Percentiles rank a stretch among this genome's conserved stretches.
Evolutionary conservation across 306 rosid species (phyloP).

Genomic region (Trifolium pratense): DNA sequence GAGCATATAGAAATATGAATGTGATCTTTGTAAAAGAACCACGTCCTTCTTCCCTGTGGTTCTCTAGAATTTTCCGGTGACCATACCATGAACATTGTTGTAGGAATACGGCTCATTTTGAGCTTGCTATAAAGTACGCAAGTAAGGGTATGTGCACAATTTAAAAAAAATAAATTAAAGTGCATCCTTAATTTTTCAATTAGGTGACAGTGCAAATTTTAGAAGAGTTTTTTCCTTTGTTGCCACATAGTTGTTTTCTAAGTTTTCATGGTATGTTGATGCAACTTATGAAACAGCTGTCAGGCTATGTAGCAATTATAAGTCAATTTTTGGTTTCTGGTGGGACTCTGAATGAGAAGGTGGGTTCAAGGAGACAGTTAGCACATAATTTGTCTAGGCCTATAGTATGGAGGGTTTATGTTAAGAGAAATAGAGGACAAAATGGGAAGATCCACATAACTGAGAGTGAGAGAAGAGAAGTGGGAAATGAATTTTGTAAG

Average conservation of each 20-base stretch:
- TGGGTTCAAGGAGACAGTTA: too few species aligned
- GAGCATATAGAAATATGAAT: neutral
- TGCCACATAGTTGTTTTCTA: neutral
- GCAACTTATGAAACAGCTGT: neutral
- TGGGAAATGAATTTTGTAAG: too few species aligned
- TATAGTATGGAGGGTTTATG: too few species aligned
- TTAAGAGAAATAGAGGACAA: too few species aligned
- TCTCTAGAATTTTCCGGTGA: constrained; percentile 9
- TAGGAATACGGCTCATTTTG: neutral
- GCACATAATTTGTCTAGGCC: too few species aligned
- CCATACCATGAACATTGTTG: constrained; percentile 19
- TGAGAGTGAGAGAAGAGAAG: too few species aligned
- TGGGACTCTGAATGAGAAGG: too few species aligned
- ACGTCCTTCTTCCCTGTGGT: neutral
- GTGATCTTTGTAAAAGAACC: neutral
- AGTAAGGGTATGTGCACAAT: neutral
- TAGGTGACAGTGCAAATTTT: neutral
- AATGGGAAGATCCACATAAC: too few species aligned
- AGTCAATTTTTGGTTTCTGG: neutral
- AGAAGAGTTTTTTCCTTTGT: neutral
- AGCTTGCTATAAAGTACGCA: neutral
- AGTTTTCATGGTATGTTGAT: constrained; percentile 16
- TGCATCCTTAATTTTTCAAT: neutral
- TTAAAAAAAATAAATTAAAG: neutral
- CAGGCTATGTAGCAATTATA: constrained; percentile 4